Evolutionary conservation across 164 flowering plant genomes (phyloP), one percentile per base, ranked within the genome.

Genomic region (Warburgia ugandensis): DNA sequence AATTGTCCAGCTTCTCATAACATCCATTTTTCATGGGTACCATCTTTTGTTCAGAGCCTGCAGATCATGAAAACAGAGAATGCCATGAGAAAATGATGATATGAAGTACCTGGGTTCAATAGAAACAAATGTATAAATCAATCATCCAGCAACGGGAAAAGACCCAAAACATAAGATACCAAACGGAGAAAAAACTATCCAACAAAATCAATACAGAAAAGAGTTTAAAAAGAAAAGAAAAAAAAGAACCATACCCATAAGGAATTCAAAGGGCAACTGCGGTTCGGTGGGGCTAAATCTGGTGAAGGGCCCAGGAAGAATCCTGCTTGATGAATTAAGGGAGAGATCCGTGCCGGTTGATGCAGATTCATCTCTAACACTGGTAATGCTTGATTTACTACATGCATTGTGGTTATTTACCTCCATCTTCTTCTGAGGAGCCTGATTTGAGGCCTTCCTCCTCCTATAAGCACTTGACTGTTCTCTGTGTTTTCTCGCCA

Each of bases 401-500:
- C 54, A 54, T 28, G 68, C 72, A 59, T 69, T 71, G 55, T 53
- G 48, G 31, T 60, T 38, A 22, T 45, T 47, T 16, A 44, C 29
- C 25, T 62, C 51, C 44, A 48, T 27, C 44, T 14, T 43, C 31
- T 46, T 46, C 2, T 10, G 5, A 16, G 19, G 16, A 27, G 36
- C 6, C 19, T 49, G 50, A 59, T 58, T 23, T 31, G 57, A 19
- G 19, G 60, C 60, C 48, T 63, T 75, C 49, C 79, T 76, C 52
- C 71, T 69, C 42, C 67, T 67, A 46, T 65, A 67, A 52, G 69
- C 59, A 59, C 55, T 66, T 20, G 73, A 67, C 29, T 74, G 70
- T 43, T 75, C 77, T 51, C 87, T 73, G 31, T 70, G 76, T 39
- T 61, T 78, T 42, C 87, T 75, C 0, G 94, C 84, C 81, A 75